Evolutionary conservation across 2,329 filamentous ascomycete genomes (phyloP), one percentile per base, ranked within the genome.

Genomic region (Diaporthe helianthi): DNA sequence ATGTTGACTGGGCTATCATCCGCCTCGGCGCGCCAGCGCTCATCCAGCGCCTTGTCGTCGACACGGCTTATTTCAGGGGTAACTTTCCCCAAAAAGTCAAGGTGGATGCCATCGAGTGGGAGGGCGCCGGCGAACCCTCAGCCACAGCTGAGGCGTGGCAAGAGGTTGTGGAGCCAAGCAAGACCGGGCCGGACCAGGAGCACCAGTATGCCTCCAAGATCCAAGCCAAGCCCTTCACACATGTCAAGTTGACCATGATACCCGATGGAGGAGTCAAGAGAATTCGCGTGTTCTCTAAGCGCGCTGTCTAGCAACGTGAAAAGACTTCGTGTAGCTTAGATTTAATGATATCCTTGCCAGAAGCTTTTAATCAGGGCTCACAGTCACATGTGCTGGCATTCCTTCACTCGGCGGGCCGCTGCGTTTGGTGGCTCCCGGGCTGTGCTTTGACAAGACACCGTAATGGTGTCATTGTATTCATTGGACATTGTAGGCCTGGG

Each of bases 181-280:
- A 89, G 80, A 91, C 89, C 70, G 89, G 89, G 1, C 90, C 92
- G 22, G 92, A 95, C 77, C 83, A 84, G 75, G 92, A 94, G 81
- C 91, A 93, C 77, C 85, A 87, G 72, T 92, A 91, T 77, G 82
- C 80, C 38, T 86, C 83, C 66, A 75, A 84, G 69, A 82, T 88
- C 22, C 82, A 85, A 73, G 87, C 88, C 46, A 85, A 83, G 77
- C 81, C 84, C 2, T 92, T 93, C 76, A 93, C 92, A 15, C 94
- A 96, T 81, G 89, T 94, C 26, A 98, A 97, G 86, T 84, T 98
- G 78, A 92, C 93, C 41, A 96, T 98, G 78, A 93, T 97, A 74
- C 95, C 95, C 0, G 94, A 98, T 79, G 94, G 95, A 41, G 94
- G 95, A 29, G 92, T 98, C 3, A 97, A 97, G 88, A 85, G 94